Evolutionary conservation across 495 filamentous ascomycete species (phyloP).

Genomic region (Parathielavia hyrcaniae): DNA sequence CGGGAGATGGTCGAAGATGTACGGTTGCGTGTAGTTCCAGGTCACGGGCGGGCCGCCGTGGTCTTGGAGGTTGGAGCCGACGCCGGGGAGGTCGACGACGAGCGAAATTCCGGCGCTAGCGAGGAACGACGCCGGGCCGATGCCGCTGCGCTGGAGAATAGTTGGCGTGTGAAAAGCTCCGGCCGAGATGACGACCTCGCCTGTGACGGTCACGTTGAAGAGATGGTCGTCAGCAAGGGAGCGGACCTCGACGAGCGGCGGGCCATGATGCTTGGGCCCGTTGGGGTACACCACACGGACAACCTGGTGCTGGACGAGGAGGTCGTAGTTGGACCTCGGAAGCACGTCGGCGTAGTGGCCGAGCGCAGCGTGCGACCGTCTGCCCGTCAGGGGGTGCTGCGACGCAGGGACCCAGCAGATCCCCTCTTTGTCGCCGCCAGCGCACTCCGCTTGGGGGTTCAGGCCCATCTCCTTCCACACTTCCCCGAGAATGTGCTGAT

Average conservation of each 20-base stretch:
- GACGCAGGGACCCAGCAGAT: conserved; percentile 28
- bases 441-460: conserved; percentile 18
- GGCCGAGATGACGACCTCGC: conserved; percentile 25
- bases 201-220: conserved; percentile 21
- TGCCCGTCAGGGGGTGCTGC: conserved; percentile 30
- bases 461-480: conserved; percentile 24
- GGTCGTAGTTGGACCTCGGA: conserved; percentile 33
- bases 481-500: conserved; percentile 7
- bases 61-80: conserved; percentile 26
- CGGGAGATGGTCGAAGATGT: conserved; percentile 14
- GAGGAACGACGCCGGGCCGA: conserved; percentile 19
- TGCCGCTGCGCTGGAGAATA: conserved; percentile 25
- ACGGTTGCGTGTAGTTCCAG: conserved; percentile 23
- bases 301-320: conserved; percentile 31
- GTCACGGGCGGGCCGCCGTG: conserved; percentile 20
- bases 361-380: conserved; percentile 36
- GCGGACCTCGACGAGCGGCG: conserved; percentile 24
- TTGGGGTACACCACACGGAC: conserved; percentile 24
- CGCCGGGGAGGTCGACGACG: conserved; percentile 22
- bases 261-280: conserved; percentile 8
- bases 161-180: conserved; percentile 23
- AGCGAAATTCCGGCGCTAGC: conserved; percentile 10
- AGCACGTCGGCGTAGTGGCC: conserved; percentile 35
- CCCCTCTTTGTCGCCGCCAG: conserved; percentile 25
- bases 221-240: conserved; percentile 16